Evolutionary conservation across 208 protist species (phyloP), one percentile per base, ranked within the genome.

Genomic region (Endotrypanum monterogeii): DNA sequence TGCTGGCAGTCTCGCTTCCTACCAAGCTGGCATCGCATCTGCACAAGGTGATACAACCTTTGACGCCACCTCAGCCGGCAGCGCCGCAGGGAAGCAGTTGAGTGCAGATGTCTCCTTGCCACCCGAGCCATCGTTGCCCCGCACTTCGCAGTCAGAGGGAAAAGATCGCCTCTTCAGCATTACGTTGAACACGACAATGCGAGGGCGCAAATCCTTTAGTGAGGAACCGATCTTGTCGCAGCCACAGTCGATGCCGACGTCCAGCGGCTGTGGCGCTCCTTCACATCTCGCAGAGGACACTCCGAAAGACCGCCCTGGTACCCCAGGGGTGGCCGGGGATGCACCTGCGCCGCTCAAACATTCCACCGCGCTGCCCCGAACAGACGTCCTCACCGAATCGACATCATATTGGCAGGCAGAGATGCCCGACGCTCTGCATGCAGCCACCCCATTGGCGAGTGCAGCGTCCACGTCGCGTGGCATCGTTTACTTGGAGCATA

Each of bases 161-260:
- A 46, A 55, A 20, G 75, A 74, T 16, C 67, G 75, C 12, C 46
- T 80, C 37, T 44, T 80, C 61, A 80, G 75, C 54, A 80, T 80
- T 69, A 80, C 75, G 18, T 30, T 74, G 14, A 74, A 23, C 54
- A 69, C 69, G 41, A 62, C 62, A 4, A 67, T 67, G 14, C 67
- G 75, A 23, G 75, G 75, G 0, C 32, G 46, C 9, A 20, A 5
- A 7, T 44, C 66, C 37, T 68, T 41, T 48, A 41, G 25, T 32
- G 62, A 44, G 25, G 30, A 16, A 2, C 41, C 41, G 44, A 48
- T 35, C 39, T 23, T n/a, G 30, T 67, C 61, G n/a, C 35, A 67
- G 37, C 5, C 37, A 14, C 23, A 8, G 7, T 2, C 62, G 9
- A 41, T 7, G 7, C 11, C 62, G 9, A 41, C 25, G 35, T 35